Conservation (phyloP, 495 filamentous ascomycete species). For the Daldinia loculata region DNA sequence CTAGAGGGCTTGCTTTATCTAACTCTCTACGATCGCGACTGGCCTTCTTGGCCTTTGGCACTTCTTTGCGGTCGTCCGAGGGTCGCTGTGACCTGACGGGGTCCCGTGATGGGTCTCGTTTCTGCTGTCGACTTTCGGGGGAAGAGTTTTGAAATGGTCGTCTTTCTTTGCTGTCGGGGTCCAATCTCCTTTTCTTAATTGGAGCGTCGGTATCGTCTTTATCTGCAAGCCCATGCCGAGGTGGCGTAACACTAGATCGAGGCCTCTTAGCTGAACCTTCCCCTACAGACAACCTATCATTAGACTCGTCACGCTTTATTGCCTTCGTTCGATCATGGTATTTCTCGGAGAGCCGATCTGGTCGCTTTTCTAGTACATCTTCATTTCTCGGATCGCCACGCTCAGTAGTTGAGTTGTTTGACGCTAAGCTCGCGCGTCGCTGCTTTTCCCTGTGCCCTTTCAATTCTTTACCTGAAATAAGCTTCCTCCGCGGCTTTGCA, state of each 20-base stretch:
- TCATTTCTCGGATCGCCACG: slow-evolving; percentile 53
- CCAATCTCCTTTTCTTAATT: slow-evolving; percentile 59
- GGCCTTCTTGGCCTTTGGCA: slow-evolving; percentile 48
- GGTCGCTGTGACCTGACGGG: slow-evolving; percentile 33
- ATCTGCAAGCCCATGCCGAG: slow-evolving; percentile 64
- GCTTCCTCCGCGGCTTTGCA: slow-evolving; percentile 65
- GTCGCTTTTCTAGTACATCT: slow-evolving; percentile 51
- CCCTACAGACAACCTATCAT: slow-evolving; percentile 58
- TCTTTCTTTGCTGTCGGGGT: slow-evolving; percentile 55
- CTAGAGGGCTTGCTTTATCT: slow-evolving; percentile 48
- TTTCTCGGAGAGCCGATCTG: slow-evolving; percentile 50
- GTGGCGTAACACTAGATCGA: slow-evolving; percentile 72
- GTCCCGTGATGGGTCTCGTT: slow-evolving; percentile 50
- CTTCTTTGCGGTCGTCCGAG: slow-evolving; percentile 49
- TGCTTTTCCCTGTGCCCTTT: slow-evolving; percentile 65
- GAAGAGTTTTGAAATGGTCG: slow-evolving; percentile 50
- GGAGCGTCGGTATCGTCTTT: slow-evolving; percentile 63
- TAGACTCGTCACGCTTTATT: slow-evolving; percentile 64
- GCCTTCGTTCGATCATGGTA: slow-evolving; percentile 60
- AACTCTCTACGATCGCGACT: slow-evolving; percentile 52
- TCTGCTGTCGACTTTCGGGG: slow-evolving; percentile 52
- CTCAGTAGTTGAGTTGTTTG: slow-evolving; percentile 56
- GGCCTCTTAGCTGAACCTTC: slow-evolving; percentile 69
- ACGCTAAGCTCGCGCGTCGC: slow-evolving; percentile 57
- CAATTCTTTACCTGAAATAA: slow-evolving; percentile 67